Evolutionary conservation across 1,139 yeast species (phyloP).

Genomic region (Saccharomycopsis phalli): DNA sequence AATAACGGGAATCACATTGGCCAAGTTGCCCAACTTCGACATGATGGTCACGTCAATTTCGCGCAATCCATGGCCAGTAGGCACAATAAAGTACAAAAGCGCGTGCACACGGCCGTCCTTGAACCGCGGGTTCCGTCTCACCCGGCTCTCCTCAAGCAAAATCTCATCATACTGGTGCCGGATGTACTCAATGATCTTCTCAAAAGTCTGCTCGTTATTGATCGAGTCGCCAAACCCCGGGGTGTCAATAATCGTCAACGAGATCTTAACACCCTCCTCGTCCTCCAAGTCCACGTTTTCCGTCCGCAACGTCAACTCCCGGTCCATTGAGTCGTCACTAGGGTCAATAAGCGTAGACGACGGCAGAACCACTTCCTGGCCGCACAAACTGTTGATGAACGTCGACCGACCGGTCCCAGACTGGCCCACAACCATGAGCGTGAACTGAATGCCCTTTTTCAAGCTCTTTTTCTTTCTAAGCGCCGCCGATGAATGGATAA

Average conservation of each 20-base stretch:
- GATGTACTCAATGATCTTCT: conserved; percentile 58
- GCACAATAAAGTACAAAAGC: conserved; percentile 59
- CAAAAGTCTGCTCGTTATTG: conserved; percentile 53
- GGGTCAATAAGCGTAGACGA: conserved; percentile 40
- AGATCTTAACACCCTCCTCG: conserved; percentile 64
- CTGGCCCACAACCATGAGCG: conserved; percentile 74
- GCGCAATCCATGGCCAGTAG: conserved; percentile 72
- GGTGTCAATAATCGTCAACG: conserved; percentile 62
- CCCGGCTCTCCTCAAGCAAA: conserved; percentile 82
- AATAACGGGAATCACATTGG: conserved; percentile 81
- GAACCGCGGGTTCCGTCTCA: conserved; percentile 78
- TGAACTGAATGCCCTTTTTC: conserved; percentile 79
- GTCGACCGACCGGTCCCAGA: conserved; percentile 81
- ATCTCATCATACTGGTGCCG: conserved; percentile 84
- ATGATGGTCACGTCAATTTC: conserved; percentile 73
- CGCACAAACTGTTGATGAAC: conserved; percentile 80
- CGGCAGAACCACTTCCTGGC: conserved; percentile 62
- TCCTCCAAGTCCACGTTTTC: conserved; percentile 59
- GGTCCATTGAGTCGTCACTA: conserved; percentile 34
- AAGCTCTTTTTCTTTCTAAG: conserved; percentile 67
- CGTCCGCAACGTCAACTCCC: conserved; percentile 39
- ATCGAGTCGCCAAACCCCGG: conserved; percentile 76
- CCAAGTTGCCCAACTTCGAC: conserved; percentile 67
- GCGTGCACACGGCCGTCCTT: conserved; percentile 72
- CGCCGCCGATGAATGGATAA: conserved; percentile 34